These are phyloP conservation scores for Hypsizygus marmoreus DNA, from an alignment of 768 basidiomycete genomes.

Conservation along the genomic window DNA sequence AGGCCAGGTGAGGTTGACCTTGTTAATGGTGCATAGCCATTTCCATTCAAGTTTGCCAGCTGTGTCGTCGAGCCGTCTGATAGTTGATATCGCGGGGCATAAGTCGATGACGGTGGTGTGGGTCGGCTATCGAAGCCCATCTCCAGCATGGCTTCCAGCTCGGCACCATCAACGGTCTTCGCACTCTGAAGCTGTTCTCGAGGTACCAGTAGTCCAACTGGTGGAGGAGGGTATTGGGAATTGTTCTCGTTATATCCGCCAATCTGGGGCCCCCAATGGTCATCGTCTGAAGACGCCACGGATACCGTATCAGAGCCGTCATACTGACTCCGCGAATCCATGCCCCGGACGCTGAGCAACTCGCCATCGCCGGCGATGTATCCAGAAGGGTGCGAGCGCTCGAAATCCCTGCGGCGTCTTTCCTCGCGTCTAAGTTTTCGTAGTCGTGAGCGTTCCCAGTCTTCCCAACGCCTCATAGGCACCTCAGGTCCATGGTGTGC, in stretches of 20 bases:
- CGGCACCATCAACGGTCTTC: conserved; percentile 62
- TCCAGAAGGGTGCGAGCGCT: conserved; percentile 72
- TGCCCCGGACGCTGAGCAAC: conserved; percentile 51
- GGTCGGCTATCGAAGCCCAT: conserved; percentile 80
- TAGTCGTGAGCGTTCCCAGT: conserved; percentile 95
- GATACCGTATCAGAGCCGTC: conserved; percentile 84
- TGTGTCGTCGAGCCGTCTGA: conserved; percentile 54
- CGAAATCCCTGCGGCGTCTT: conserved; percentile 76
- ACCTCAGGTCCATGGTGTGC: conserved; percentile 58
- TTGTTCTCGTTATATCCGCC: conserved; percentile 93
- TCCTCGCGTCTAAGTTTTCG: conserved; percentile 91
- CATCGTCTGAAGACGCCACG: conserved; percentile 85
- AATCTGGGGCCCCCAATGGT: conserved; percentile 94
- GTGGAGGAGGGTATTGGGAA: conserved; percentile 79
- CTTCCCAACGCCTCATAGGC: conserved; percentile 98
- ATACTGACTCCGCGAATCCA: conserved; percentile 61
- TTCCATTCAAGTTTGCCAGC: conserved; percentile 40
- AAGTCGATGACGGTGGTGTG: conserved; percentile 47
- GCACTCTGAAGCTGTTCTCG: conserved; percentile 39
- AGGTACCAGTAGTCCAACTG: conserved; percentile 62
- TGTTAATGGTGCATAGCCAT: conserved; percentile 60
- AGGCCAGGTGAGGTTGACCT: conserved; percentile 49
- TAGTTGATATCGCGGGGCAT: conserved; percentile 62
- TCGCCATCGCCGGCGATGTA: conserved; percentile 66
- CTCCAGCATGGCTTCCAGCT: conserved; percentile 93